phyloP scores from a whole-genome alignment of 352 stramenopile genomes.

The Phytophthora sp. region DNA sequence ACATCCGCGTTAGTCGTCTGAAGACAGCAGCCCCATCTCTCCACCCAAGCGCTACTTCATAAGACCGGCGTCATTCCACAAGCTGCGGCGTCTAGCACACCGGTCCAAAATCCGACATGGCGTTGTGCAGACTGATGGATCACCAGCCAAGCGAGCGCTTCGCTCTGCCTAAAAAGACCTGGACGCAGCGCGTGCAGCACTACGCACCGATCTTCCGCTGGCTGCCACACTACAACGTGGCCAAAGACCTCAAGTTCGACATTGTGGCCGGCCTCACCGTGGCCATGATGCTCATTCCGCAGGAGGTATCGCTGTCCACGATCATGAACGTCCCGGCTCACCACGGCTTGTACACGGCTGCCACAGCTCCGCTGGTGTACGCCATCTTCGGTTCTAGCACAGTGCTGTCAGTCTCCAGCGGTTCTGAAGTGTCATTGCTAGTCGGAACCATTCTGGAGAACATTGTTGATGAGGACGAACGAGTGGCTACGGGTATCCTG shows the following conservation, averaged over 20 bases:
- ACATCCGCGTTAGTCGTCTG: conserved; percentile 23
- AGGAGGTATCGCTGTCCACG: conserved; percentile 88
- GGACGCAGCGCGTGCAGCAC: conserved; percentile 29
- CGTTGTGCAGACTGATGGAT: conserved; percentile 11
- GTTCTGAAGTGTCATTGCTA: conserved; percentile 64
- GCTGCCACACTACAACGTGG: conserved; percentile 58
- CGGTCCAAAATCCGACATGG: conserved; percentile 23
- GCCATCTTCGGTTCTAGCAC: conserved; percentile 81
- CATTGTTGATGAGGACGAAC: conserved; percentile 47
- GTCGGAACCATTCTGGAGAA: conserved; percentile 62
- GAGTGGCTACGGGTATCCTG: conserved; percentile 55
- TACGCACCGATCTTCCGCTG: conserved; percentile 58
- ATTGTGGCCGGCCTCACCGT: conserved; percentile 59
- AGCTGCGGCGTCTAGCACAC: conserved; percentile 11
- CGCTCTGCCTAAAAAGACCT: conserved; percentile 28
- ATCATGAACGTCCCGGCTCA: conserved; percentile 86
- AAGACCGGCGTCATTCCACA: conserved; percentile 17
- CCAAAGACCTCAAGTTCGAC: conserved; percentile 61
- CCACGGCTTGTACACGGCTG: conserved; percentile 91
- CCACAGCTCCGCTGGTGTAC: conserved; percentile 85
- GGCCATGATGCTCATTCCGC: conserved; percentile 90
- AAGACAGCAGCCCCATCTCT: too few species aligned
- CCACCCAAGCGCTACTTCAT: too few species aligned
- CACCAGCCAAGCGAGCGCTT: conserved; percentile 30
- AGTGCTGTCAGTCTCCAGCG: conserved; percentile 83